These are phyloP conservation scores for Nasturtium officinale DNA, from an alignment of 345 rosid genomes.

Conservation along the genomic window DNA sequence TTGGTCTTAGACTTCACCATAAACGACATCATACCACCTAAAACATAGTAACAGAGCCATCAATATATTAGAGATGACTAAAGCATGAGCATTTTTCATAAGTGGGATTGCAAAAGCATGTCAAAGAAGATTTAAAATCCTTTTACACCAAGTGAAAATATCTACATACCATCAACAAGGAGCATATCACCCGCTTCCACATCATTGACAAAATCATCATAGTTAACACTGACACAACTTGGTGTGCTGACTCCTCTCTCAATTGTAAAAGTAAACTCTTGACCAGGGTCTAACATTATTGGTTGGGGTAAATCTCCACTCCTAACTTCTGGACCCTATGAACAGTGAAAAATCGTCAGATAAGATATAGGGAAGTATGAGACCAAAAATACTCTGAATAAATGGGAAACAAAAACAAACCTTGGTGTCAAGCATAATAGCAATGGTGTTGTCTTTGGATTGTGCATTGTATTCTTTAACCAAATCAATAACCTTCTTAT, in stretches of 20 bases:
- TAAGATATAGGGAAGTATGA: neutral
- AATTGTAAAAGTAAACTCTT: slow-evolving; percentile 93
- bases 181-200: slow-evolving; percentile 97
- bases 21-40: slow-evolving; percentile 99
- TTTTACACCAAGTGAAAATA: neutral
- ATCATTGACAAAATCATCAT: slow-evolving; percentile 93
- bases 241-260: slow-evolving; percentile 85
- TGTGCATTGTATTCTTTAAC: slow-evolving; percentile 98
- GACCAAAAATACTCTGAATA: slow-evolving; percentile 4
- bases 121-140: neutral
- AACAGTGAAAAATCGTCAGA: slow-evolving; percentile 24
- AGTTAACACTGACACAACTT: slow-evolving; percentile 93
- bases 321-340: slow-evolving; percentile 97
- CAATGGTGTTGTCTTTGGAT: slow-evolving; percentile 80
- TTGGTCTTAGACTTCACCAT: slow-evolving; percentile 88
- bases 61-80: neutral
- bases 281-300: slow-evolving; percentile 65
- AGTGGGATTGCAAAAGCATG: neutral
- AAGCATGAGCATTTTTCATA: neutral
- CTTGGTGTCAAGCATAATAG: slow-evolving; percentile 99
- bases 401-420: slow-evolving; percentile 41
- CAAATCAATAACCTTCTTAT: slow-evolving; percentile 92
- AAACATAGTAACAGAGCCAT: slow-evolving; percentile 36
- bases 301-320: slow-evolving; percentile 99
- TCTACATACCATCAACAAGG: slow-evolving; percentile 89